phyloP scores from a whole-genome alignment of 2,329 filamentous ascomycete species.

The Phoma sp. region DNA sequence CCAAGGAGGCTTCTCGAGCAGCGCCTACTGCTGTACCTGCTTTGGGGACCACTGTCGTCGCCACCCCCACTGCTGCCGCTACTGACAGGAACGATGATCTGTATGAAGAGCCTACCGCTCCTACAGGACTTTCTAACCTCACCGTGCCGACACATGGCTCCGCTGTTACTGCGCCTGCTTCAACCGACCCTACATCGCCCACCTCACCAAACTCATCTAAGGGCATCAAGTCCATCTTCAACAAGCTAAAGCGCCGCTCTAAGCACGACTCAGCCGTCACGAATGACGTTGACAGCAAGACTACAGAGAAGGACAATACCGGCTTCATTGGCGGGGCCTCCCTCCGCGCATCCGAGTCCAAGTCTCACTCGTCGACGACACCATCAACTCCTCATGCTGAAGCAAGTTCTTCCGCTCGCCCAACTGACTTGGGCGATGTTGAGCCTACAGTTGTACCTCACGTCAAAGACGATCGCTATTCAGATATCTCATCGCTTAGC shows the following conservation, averaged over 20 bases:
- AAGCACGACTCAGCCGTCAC: slow-evolving; percentile 32
- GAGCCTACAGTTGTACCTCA: slow-evolving; percentile 23
- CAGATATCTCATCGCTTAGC: slow-evolving; percentile 47
- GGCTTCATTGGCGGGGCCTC: slow-evolving; percentile 55
- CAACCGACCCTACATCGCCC: slow-evolving; percentile 27
- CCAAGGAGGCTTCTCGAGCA: slow-evolving; percentile 42
- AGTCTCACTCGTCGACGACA: slow-evolving; percentile 19
- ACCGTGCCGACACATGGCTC: not conserved
- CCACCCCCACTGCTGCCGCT: slow-evolving; percentile 6
- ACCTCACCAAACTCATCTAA: slow-evolving; percentile 42
- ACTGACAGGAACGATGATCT: slow-evolving; percentile 26
- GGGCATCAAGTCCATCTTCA: slow-evolving; percentile 47
- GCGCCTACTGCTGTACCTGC: slow-evolving; percentile 2
- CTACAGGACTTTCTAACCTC: slow-evolving; percentile 2
- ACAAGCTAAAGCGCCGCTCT: slow-evolving; percentile 49
- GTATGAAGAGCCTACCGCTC: slow-evolving; percentile 25
- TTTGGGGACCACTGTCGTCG: slow-evolving; percentile 12
- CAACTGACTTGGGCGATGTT: slow-evolving; percentile 22
- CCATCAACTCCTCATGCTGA: slow-evolving; percentile 13
- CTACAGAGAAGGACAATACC: slow-evolving; percentile 35
- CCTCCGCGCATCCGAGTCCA: slow-evolving; percentile 34
- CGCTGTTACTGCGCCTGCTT: slow-evolving; percentile 12
- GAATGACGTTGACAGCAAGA: slow-evolving; percentile 16
- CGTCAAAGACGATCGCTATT: slow-evolving; percentile 25
- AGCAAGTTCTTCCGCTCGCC: slow-evolving; percentile 14